phyloP scores from a whole-genome alignment of 495 filamentous ascomycete species.

The Trichoderma reesei region DNA sequence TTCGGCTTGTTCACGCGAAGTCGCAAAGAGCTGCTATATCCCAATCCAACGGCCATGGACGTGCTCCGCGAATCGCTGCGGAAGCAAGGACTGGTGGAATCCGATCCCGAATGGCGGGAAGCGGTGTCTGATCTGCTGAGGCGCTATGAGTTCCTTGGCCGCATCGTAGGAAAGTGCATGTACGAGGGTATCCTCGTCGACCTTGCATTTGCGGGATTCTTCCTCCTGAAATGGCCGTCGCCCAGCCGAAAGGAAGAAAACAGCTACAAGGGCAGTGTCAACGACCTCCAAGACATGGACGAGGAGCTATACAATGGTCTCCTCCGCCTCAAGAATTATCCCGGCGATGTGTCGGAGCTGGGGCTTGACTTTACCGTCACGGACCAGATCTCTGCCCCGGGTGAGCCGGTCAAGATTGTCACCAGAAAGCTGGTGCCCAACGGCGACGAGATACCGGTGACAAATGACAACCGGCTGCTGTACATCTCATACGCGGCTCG shows the following conservation, averaged over 20 bases:
- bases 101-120: slow-evolving; percentile 41
- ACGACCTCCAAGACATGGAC: slow-evolving; percentile 88
- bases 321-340: slow-evolving; percentile 79
- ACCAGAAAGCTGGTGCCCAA: slow-evolving; percentile 65
- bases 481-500: slow-evolving; percentile 89
- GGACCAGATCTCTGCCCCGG: slow-evolving; percentile 56
- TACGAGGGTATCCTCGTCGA: slow-evolving; percentile 97
- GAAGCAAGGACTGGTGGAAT: slow-evolving; percentile 42
- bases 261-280: slow-evolving; percentile 77
- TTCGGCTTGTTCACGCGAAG: slow-evolving; percentile 69
- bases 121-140: slow-evolving; percentile 52
- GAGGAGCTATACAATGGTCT: slow-evolving; percentile 89
- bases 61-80: slow-evolving; percentile 53
- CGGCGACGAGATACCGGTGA: slow-evolving; percentile 71
- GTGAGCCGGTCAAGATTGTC: slow-evolving; percentile 40
- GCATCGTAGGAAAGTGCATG: slow-evolving; percentile 90
- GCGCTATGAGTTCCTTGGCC: slow-evolving; percentile 84
- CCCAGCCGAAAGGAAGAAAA: slow-evolving; percentile 52
- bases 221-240: slow-evolving; percentile 88
- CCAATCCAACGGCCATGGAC: slow-evolving; percentile 74
- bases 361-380: slow-evolving; percentile 83
- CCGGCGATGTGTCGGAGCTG: slow-evolving; percentile 72
- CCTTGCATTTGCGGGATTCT: slow-evolving; percentile 88
- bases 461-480: slow-evolving; percentile 81
- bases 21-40: slow-evolving; percentile 81